Conservation (phyloP, 768 basidiomycete genomes). For the Lentinula detonsa region DNA sequence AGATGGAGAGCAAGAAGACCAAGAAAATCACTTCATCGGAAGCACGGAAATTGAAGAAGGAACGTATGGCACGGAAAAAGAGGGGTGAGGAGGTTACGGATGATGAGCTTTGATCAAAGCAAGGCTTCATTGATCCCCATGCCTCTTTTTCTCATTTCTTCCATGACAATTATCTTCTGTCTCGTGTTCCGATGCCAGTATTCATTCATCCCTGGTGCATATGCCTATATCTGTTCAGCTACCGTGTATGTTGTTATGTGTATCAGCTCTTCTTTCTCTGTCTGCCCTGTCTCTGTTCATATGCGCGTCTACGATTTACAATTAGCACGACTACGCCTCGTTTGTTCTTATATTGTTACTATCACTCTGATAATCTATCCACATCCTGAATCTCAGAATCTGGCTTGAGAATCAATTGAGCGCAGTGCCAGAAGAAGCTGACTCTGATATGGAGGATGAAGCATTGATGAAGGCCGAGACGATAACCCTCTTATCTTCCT, state of each 20-base stretch:
- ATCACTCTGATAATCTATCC: neutral
- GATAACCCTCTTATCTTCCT: no score
- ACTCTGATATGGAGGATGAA: no score
- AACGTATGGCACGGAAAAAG: constrained; percentile 87
- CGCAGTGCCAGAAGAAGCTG: no score
- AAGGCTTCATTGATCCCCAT: neutral
- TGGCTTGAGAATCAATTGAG: neutral
- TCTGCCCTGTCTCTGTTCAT: neutral
- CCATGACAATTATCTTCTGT: constrained; percentile 4
- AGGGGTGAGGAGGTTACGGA: constrained; percentile 74
- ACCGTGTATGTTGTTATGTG: neutral
- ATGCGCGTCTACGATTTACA: neutral
- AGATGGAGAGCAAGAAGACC: constrained; percentile 76
- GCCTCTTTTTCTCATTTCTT: constrained; percentile 2
- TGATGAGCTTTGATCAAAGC: constrained; percentile 45
- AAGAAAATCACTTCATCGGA: constrained; percentile 85
- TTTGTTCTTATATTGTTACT: neutral
- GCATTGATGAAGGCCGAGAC: no score
- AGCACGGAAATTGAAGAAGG: constrained; percentile 93
- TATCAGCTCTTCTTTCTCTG: neutral
- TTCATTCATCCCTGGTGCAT: neutral
- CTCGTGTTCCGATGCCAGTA: neutral
- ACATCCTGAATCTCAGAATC: neutral
- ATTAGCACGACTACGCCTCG: neutral
- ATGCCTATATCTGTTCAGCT: neutral